A percentile compares a stretch with the other conserved stretches of the same genome.
Evolutionary conservation across 768 basidiomycete species (phyloP).

Genomic region (Lactifluus subvellereus): DNA sequence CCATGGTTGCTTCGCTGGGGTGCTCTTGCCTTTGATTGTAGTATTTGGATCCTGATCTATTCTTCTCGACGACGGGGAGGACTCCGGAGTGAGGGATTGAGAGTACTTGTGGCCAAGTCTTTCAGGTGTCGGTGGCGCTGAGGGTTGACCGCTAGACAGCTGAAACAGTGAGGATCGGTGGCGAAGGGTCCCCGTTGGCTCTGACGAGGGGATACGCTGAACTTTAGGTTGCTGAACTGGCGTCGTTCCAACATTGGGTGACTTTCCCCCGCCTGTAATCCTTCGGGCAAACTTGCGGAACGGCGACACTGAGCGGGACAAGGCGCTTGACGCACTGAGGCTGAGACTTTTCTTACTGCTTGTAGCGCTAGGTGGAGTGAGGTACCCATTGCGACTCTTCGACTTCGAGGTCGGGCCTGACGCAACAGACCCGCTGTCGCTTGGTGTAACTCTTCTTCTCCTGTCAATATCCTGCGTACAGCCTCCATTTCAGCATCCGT

Average conservation of each 20-base stretch:
- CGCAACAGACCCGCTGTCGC: slow-evolving; percentile 65
- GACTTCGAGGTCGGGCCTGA: slow-evolving; percentile 47
- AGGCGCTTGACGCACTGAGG: slow-evolving; percentile 42
- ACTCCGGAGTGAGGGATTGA: slow-evolving; percentile 65
- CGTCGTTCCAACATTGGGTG: slow-evolving; percentile 33
- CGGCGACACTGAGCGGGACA: slow-evolving; percentile 77
- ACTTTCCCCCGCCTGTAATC: slow-evolving; percentile 46
- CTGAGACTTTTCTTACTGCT: slow-evolving; percentile 35
- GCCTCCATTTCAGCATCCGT: slow-evolving; percentile 81
- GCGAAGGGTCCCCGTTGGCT: slow-evolving; percentile 46
- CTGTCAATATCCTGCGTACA: slow-evolving; percentile 50
- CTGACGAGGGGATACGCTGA: slow-evolving; percentile 45
- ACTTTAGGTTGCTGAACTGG: slow-evolving; percentile 44
- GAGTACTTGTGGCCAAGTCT: slow-evolving; percentile 61
- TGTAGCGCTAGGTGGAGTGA: slow-evolving; percentile 53
- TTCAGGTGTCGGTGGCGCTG: slow-evolving; percentile 49
- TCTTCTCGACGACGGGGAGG: slow-evolving; percentile 46
- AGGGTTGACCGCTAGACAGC: slow-evolving; percentile 37
- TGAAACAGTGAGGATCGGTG: slow-evolving; percentile 62
- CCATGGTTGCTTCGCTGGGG: slow-evolving; percentile 44
- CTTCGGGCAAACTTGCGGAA: slow-evolving; percentile 72
- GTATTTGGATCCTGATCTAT: slow-evolving; percentile 33
- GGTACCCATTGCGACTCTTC: slow-evolving; percentile 48
- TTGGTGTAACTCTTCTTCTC: slow-evolving; percentile 45
- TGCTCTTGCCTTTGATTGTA: slow-evolving; percentile 36